phyloP scores from a whole-genome alignment of 78 protist species.

The Isochrysis galbana region DNA sequence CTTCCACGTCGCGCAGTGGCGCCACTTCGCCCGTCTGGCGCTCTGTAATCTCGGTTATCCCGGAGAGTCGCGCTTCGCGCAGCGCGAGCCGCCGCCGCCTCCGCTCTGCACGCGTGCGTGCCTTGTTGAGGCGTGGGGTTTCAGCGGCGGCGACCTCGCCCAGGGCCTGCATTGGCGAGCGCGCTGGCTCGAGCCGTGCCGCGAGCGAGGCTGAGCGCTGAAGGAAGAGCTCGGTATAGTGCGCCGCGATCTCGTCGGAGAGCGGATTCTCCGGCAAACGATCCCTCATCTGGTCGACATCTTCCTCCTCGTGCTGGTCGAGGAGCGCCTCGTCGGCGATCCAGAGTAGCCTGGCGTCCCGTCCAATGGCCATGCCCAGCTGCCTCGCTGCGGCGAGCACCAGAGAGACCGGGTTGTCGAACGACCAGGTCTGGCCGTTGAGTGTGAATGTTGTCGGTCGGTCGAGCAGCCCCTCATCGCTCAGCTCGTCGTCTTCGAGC shows the following conservation, averaged over 20 bases:
- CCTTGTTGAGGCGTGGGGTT: neutral
- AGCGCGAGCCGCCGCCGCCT: slow-evolving; percentile 2
- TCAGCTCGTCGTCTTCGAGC: neutral
- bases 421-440: neutral
- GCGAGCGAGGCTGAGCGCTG: neutral
- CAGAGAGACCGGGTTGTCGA: neutral
- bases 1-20: neutral
- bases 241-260: neutral
- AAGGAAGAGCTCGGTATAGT: neutral
- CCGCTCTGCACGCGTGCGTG: neutral
- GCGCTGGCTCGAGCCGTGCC: too few species aligned
- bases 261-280: neutral
- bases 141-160: neutral
- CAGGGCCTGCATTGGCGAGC: too few species aligned
- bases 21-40: neutral
- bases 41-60: neutral
- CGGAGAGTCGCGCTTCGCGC: neutral
- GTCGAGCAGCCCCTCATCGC: neutral
- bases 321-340: slow-evolving; percentile 4
- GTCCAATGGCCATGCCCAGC: neutral
- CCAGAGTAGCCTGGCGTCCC: neutral
- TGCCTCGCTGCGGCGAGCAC: neutral
- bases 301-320: neutral
- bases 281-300: neutral
- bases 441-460: neutral